phyloP scores from a whole-genome alignment of 2,329 filamentous ascomycete species.

The Lasiodiplodia sp. region DNA sequence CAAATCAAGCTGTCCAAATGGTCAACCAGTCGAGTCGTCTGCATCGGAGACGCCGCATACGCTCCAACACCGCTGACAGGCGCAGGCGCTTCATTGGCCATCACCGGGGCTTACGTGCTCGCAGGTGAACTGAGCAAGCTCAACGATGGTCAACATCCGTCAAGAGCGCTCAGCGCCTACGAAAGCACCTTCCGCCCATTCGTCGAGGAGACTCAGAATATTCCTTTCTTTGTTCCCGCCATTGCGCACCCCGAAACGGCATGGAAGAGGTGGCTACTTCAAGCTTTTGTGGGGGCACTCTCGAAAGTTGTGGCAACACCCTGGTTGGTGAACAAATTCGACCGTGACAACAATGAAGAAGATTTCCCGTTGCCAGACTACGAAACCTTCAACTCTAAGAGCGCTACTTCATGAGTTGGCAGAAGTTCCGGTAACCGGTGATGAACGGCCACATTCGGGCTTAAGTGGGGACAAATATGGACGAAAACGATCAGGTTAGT shows the following conservation, averaged over 20 bases:
- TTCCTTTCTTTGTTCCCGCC: slow-evolving; percentile 38
- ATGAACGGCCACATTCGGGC: too few species aligned
- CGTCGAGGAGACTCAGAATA: slow-evolving; percentile 31
- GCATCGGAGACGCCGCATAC: slow-evolving; percentile 62
- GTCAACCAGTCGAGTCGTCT: slow-evolving; percentile 55
- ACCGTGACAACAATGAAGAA: slow-evolving; percentile 30
- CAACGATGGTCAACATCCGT: not conserved
- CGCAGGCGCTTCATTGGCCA: slow-evolving; percentile 57
- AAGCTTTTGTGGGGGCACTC: slow-evolving; percentile 1
- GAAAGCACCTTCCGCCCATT: slow-evolving; percentile 27
- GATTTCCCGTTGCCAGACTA: slow-evolving; percentile 35
- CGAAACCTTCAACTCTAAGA: not conserved
- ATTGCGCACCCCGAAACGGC: slow-evolving; percentile 36
- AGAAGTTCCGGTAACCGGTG: too few species aligned
- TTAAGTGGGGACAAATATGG: too few species aligned
- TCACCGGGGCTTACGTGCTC: slow-evolving; percentile 41
- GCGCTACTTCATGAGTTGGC: not conserved
- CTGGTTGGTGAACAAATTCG: slow-evolving; percentile 31
- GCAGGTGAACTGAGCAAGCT: slow-evolving; percentile 21
- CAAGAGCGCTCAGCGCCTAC: slow-evolving; percentile 23
- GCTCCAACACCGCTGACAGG: slow-evolving; percentile 56
- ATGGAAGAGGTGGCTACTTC: slow-evolving; percentile 38
- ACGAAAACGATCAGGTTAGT: too few species aligned
- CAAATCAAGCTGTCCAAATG: slow-evolving; percentile 53
- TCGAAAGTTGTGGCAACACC: slow-evolving; percentile 30